phyloP scores from a whole-genome alignment of 2,329 filamentous ascomycete genomes.

The Sarocladiaceae sp. region DNA sequence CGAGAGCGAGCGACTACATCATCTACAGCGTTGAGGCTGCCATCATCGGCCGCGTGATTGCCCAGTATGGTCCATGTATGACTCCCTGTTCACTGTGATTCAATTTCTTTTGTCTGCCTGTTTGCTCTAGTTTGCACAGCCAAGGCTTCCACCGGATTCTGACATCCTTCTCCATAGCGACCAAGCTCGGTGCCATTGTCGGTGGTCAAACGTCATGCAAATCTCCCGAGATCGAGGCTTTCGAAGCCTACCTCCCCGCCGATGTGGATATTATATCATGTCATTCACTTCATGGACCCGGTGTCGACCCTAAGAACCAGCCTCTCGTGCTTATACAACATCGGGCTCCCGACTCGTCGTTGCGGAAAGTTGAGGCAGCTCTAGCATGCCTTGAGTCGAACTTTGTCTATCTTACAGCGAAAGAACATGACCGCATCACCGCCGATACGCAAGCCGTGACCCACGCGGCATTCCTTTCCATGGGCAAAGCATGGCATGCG shows the following conservation, averaged over 20 bases:
- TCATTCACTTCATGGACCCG: constrained; percentile 93
- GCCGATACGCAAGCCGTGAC: constrained; percentile 98
- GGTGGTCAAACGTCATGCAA: constrained; percentile 98
- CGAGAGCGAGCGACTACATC: constrained; percentile 94
- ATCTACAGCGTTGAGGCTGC: constrained; percentile 98
- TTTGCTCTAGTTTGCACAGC: neutral
- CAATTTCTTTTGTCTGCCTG: neutral
- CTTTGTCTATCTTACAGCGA: constrained; percentile 80
- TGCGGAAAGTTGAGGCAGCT: constrained; percentile 74
- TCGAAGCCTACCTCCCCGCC: constrained; percentile 78
- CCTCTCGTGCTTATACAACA: constrained; percentile 93
- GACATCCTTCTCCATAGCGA: constrained; percentile 54
- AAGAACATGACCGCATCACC: constrained; percentile 92
- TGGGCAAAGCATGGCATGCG: constrained; percentile 97
- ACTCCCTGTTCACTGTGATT: constrained; percentile 13
- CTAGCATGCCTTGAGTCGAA: constrained; percentile 81
- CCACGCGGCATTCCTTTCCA: constrained; percentile 92
- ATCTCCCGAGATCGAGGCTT: constrained; percentile 89
- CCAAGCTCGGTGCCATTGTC: constrained; percentile 90
- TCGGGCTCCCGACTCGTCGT: constrained; percentile 72
- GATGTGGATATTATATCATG: constrained; percentile 95
- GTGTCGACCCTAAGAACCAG: constrained; percentile 82
- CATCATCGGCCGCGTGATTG: constrained; percentile 81
- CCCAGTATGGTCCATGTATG: constrained; percentile 85
- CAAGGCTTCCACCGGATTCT: constrained; percentile 10